Conservation (phyloP, 352 stramenopile genomes). For the Phytophthora melonis region DNA sequence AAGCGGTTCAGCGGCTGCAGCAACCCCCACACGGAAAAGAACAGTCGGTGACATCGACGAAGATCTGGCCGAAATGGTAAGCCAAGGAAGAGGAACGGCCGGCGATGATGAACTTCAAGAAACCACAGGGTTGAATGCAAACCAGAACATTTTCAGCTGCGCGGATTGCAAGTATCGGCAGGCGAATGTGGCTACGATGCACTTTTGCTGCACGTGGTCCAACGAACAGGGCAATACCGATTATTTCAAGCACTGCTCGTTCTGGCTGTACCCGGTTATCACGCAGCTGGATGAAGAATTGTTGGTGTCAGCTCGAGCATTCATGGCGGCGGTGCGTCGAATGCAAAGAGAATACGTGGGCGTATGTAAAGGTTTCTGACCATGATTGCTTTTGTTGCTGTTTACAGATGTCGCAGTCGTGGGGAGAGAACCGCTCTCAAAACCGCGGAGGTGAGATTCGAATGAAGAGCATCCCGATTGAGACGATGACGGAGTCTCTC, state of each 20-base stretch:
- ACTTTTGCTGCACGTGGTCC: slow-evolving; percentile 92
- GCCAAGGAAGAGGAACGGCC: slow-evolving; percentile 22
- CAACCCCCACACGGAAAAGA: slow-evolving; percentile 42
- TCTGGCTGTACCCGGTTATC: slow-evolving; percentile 88
- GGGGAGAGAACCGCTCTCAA: slow-evolving; percentile 68
- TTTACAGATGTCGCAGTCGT: slow-evolving; percentile 69
- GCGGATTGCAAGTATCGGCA: slow-evolving; percentile 87
- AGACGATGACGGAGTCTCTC: slow-evolving; percentile 82
- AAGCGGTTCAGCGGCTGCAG: slow-evolving; percentile 22
- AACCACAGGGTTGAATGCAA: slow-evolving; percentile 62
- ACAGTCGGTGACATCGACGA: slow-evolving; percentile 58
- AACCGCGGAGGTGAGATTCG: slow-evolving; percentile 83
- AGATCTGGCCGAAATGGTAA: slow-evolving; percentile 58
- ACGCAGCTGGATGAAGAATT: slow-evolving; percentile 89
- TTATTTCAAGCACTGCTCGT: slow-evolving; percentile 92
- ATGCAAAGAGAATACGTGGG: neutral
- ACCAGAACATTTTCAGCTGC: slow-evolving; percentile 83
- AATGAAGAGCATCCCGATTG: slow-evolving; percentile 84
- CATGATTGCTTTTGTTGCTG: slow-evolving; percentile 12
- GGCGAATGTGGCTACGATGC: slow-evolving; percentile 79
- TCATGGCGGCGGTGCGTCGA: slow-evolving; percentile 71
- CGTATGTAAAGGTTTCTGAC: slow-evolving; percentile 8
- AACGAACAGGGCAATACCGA: slow-evolving; percentile 90
- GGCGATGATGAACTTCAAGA: slow-evolving; percentile 36
- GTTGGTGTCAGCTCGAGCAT: slow-evolving; percentile 75